Base-by-base conservation (phyloP, 2,329 filamentous ascomycete species). In the Alternaria sp. region DNA sequence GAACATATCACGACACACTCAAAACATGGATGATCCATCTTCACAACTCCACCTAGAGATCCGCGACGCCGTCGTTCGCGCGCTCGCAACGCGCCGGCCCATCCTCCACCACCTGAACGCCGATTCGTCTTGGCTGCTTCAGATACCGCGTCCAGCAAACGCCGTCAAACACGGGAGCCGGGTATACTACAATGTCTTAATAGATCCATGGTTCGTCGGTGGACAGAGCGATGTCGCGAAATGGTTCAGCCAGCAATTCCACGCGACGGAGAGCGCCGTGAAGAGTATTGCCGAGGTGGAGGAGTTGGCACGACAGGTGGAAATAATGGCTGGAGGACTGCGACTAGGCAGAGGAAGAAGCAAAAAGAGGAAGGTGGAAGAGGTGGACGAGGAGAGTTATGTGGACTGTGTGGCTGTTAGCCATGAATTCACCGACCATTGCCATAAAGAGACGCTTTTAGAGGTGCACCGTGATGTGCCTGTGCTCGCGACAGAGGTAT, bases 381-480 rank as follows among this genome's bases (percentile, higher is more conserved):
- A 36, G 1, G 67, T 59, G 1, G 71, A 76, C 1, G 59, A 63
- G n/a, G 68, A 72, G 58, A 73, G 71, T 40, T 81, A 82, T 47
- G 84, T 91, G 28, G 89, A 91, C 72, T 85, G 80, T 3, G 87
- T 91, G 3, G 82, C 83, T 26, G 82, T 91, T 30, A 87, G 84
- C 15, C 89, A 91, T 72, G 89, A 91, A 73, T 91, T 91, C 68
- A 90, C 89, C 1, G 89, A 91, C 71, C 89, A 90, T 72, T 90
- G 88, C 75, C 88, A 91, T 70, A 82, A 85, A 63, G 82, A 85
- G 3, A 91, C 89, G 13, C 79, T 91, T 25, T 74, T 85, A 46
- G 84, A 89, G 68, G 76, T 91, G 4, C 80, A 86, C 6, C 67
- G 69, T 1, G 75, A 81, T 46, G 85, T 88, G 5, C 87, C 88